A percentile compares a stretch with the other conserved stretches of the same genome.
These are phyloP conservation scores for Melaleuca quinquenervia DNA, from an alignment of 345 rosid species.

Conservation along the genomic window DNA sequence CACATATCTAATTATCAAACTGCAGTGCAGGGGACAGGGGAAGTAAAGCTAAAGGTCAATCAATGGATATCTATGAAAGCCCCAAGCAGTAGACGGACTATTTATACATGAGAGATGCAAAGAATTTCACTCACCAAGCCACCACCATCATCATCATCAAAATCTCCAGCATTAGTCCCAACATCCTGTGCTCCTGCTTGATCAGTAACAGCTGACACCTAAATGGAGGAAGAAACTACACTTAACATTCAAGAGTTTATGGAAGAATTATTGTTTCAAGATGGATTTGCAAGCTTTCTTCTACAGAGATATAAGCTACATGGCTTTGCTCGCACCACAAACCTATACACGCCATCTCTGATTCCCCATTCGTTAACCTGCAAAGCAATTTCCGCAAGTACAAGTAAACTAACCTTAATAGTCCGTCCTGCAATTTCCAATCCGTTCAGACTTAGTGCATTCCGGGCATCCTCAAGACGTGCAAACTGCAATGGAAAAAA, in stretches of 20 bases:
- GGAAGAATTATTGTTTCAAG: background rate
- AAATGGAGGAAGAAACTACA: background rate
- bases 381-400: background rate
- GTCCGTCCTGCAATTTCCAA: conserved; percentile 84
- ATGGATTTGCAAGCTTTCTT: background rate
- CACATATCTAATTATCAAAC: background rate
- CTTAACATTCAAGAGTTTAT: background rate
- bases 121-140: conserved; percentile 66
- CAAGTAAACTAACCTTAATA: conserved; percentile 48
- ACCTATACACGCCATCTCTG: background rate
- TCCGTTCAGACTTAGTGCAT: conserved; percentile 85
- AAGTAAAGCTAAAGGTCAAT: background rate
- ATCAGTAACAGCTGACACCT: conserved; percentile 96
- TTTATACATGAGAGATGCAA: background rate
- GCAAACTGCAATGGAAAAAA: conserved; percentile 40
- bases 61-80: background rate
- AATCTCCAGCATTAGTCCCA: conserved; percentile 61
- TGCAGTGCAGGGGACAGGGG: background rate
- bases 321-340: background rate
- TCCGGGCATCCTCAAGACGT: conserved; percentile 90
- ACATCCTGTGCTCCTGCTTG: conserved; percentile 57
- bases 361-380: background rate
- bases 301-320: background rate
- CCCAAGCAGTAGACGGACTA: background rate
- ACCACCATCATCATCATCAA: conserved; percentile 95